Percentiles rank a stretch among this genome's conserved stretches.
phyloP scores from a whole-genome alignment of 2,329 filamentous ascomycete genomes.

The Cladophialophora exuberans region DNA sequence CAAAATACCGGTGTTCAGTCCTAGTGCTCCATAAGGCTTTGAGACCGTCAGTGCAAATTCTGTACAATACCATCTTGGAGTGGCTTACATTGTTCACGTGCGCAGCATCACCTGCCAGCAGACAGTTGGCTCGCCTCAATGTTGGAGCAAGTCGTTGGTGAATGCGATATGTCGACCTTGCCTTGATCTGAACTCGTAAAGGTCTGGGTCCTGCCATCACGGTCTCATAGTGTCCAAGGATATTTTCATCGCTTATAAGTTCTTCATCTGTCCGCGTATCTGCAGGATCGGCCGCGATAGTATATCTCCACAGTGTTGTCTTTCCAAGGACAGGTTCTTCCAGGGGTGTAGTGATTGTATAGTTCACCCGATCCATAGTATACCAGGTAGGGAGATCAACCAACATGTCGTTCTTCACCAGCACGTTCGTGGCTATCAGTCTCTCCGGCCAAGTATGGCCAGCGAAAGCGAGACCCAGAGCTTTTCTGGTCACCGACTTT shows the following conservation, averaged over 20 bases:
- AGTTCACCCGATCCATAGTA: slow-evolving; percentile 4
- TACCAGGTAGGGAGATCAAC: not conserved
- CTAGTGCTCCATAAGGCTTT: slow-evolving; percentile 13
- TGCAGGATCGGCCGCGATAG: slow-evolving; percentile 3
- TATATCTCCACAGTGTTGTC: slow-evolving; percentile 15
- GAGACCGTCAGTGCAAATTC: not conserved
- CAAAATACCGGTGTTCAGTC: slow-evolving; percentile 18
- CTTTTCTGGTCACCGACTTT: slow-evolving; percentile 4
- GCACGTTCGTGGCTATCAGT: slow-evolving; percentile 13
- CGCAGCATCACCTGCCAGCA: slow-evolving; percentile 64
- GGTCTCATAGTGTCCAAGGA: slow-evolving; percentile 8
- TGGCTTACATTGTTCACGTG: slow-evolving; percentile 41
- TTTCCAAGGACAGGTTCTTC: slow-evolving; percentile 10
- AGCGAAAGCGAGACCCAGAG: slow-evolving; percentile 14
- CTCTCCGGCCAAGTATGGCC: slow-evolving; percentile 20
- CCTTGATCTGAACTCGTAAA: slow-evolving; percentile 12
- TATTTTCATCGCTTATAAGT: slow-evolving; percentile 12
- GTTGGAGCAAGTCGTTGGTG: slow-evolving; percentile 16
- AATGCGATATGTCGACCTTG: slow-evolving; percentile 4
- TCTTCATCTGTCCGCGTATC: slow-evolving; percentile 9
- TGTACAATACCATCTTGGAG: not conserved
- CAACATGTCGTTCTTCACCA: slow-evolving; percentile 9
- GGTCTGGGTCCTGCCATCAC: slow-evolving; percentile 5
- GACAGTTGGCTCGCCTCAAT: slow-evolving; percentile 7
- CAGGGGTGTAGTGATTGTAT: slow-evolving; percentile 9